Evolutionary conservation across 164 flowering plant species (phyloP), one percentile per base, ranked within the genome.

Genomic region (Berberis thunbergii): DNA sequence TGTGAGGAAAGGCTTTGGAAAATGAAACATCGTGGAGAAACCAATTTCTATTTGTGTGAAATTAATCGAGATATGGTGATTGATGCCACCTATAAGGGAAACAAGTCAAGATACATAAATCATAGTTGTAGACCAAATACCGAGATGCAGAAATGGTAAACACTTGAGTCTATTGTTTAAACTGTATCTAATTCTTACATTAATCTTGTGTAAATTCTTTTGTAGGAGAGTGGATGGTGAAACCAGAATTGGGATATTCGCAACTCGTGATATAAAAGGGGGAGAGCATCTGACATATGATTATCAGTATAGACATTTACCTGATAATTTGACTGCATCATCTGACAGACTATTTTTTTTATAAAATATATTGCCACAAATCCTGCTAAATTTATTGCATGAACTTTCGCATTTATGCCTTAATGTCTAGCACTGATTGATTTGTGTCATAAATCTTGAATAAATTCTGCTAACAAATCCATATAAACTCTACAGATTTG

Each of bases 1-100:
- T 95, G 99, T 75, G 99, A 91, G 74, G 95, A 88, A 62, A 89
- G 99, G 77, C 97, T 95, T 64, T 95, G 99, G 99, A 78, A 83
- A 63, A 95, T 95, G 99, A 95, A 95, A 67, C 89, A 77, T 64
- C 83, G 82, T 54, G 99, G 98, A 10, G 98, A 91, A 73, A 89
- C 94, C 62, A 95, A 91, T 68, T 95, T 95, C 73, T 95, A 95
- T 63, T 71, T 95, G 49, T 95, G 99, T 77, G 99, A 95, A 71
- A 84, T 95, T 65, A 91, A 86, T 66, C 80, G 97, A 43, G 97
- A 95, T 80, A 91, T 86, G 97, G 97, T 95, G 60, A 95, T 95
- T 80, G 99, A 95, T 80, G 99, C 99, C 42, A 89, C 99, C 62
- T 86, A 78, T 81, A 95, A 89, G 78, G 99, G 97, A 79, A 95